Evolutionary conservation across 169 alveolate species (phyloP).

Genomic region (Cyclospora cayetanensis): DNA sequence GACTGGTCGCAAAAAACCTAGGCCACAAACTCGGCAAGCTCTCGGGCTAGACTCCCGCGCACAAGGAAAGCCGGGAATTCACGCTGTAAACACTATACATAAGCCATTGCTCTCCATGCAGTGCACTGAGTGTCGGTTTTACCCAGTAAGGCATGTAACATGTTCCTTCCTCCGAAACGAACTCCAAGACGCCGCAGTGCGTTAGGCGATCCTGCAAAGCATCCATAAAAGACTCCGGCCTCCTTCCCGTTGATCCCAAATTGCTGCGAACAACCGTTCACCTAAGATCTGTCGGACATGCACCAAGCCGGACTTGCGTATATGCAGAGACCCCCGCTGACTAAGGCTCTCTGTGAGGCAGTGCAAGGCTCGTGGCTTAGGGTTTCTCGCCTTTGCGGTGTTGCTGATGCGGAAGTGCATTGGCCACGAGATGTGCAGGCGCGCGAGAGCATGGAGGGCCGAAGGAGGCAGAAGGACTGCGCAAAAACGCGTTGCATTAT

Average conservation of each 20-base stretch:
- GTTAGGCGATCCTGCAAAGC: slow-evolving; percentile 74
- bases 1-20: too few relatives aligned
- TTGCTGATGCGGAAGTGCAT: slow-evolving; percentile 80
- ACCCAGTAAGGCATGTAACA: slow-evolving; percentile 91
- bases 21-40: too few relatives aligned
- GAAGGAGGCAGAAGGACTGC: slow-evolving; percentile 83
- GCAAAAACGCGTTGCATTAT: neutral
- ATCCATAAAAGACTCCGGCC: too few relatives aligned
- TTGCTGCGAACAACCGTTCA: neutral
- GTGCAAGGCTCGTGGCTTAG: too few relatives aligned
- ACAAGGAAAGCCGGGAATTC: too few relatives aligned
- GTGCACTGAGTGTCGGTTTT: neutral
- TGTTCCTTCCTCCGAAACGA: slow-evolving; percentile 92
- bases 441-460: slow-evolving; percentile 81
- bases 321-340: neutral
- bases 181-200: slow-evolving; percentile 93
- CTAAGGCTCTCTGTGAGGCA: neutral
- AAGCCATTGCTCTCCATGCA: too few relatives aligned
- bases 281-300: neutral
- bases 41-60: too few relatives aligned
- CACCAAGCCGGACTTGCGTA: neutral
- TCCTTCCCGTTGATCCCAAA: too few relatives aligned
- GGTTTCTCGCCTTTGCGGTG: slow-evolving; percentile 44
- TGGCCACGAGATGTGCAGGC: slow-evolving; percentile 85
- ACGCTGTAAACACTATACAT: too few relatives aligned